A percentile compares a stretch with the other conserved stretches of the same genome.
Evolutionary conservation across 78 protist species (phyloP).

Genomic region (Mastigamoeba balamuthi): DNA sequence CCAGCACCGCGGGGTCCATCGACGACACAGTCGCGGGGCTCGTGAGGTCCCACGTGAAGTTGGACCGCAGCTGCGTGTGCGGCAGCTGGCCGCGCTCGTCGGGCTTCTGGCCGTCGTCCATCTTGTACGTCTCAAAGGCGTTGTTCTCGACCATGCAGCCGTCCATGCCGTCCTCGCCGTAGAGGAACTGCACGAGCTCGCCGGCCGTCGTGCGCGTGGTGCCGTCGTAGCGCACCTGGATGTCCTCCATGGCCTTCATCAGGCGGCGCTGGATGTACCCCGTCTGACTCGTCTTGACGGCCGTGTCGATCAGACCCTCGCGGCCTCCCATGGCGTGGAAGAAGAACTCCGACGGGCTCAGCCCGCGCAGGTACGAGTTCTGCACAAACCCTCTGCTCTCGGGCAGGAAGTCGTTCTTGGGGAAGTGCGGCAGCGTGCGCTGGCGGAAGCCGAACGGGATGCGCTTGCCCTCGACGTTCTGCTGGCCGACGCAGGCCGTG

Average conservation of each 20-base stretch:
- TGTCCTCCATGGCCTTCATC: slow-evolving; percentile 91
- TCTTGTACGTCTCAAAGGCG: slow-evolving; percentile 18
- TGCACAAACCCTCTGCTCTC: slow-evolving; percentile 93
- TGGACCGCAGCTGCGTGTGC: too few species aligned
- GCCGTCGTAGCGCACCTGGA: slow-evolving; percentile 75
- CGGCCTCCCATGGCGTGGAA: slow-evolving; percentile 99
- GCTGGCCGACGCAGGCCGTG: slow-evolving; percentile 99
- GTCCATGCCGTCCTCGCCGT: slow-evolving; percentile 98
- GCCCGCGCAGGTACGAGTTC: slow-evolving; percentile 92
- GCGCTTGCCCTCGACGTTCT: slow-evolving; percentile 98
- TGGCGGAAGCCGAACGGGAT: slow-evolving; percentile 91
- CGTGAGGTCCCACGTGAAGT: too few species aligned
- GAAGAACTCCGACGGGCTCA: slow-evolving; percentile 94
- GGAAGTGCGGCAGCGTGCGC: slow-evolving; percentile 98
- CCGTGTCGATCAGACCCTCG: slow-evolving; percentile 97
- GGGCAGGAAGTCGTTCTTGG: slow-evolving; percentile 87
- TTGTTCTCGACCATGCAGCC: slow-evolving; percentile 62
- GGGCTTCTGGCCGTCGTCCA: too few species aligned
- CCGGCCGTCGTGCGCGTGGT: slow-evolving; percentile 95
- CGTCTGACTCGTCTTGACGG: slow-evolving; percentile 98
- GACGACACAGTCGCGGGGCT: slow-evolving; percentile 33
- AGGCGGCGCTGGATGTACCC: slow-evolving; percentile 98
- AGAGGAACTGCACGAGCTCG: slow-evolving; percentile 77
- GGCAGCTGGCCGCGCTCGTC: too few species aligned
- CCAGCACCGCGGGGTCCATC: slow-evolving; percentile 56